Base-by-base conservation (phyloP, 805 yeast species). In the Saccharomycopsis sp. region DNA sequence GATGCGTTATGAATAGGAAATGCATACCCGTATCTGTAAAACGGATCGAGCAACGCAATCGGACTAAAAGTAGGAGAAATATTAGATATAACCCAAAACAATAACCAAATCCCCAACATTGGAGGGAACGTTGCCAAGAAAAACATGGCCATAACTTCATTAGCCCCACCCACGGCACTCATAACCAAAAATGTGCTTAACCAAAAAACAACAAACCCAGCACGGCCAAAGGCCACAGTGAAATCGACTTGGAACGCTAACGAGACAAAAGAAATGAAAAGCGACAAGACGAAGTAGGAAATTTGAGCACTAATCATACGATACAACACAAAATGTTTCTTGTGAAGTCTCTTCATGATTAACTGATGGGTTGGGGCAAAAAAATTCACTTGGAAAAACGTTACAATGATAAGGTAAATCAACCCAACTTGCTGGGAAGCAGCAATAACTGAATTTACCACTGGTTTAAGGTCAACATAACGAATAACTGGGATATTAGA, bases 181-280 rank as follows among this genome's bases (percentile, higher is more conserved):
- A 82, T 79, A 6, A 82, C 72, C 37, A 81, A 51, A 53, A 58
- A 82, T 4, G 74, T 62, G 27, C 72, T 54, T 72, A 77, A 70
- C 89, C 88, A 83, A 48, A 66, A 67, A 1, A 81, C 80, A 22
- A 82, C 66, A 59, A 81, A 81, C 0, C 88, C 88, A 3, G 79
- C 67, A 11, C 59, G 63, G 1, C 83, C 85, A 65, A 74, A 81
- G 0, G 83, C 57, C 1, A 50, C 58, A 13, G 66, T 64, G 53
- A 76, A 67, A 43, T 72, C 69, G 26, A 79, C 67, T 55, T 77
- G 82, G 64, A 79, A 77, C 0, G 85, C 86, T 22, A 76, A 64
- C 19, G 81, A 67, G 28, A 82, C 74, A 31, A 73, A 60, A 4
- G 77, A 67, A 54, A 70, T 75, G 33, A 72, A 70, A 28, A 81